Percentiles rank a stretch among this genome's conserved stretches.
These are phyloP conservation scores for Endothia cerciana DNA, from an alignment of 2,329 filamentous ascomycete genomes.

Conservation along the genomic window DNA sequence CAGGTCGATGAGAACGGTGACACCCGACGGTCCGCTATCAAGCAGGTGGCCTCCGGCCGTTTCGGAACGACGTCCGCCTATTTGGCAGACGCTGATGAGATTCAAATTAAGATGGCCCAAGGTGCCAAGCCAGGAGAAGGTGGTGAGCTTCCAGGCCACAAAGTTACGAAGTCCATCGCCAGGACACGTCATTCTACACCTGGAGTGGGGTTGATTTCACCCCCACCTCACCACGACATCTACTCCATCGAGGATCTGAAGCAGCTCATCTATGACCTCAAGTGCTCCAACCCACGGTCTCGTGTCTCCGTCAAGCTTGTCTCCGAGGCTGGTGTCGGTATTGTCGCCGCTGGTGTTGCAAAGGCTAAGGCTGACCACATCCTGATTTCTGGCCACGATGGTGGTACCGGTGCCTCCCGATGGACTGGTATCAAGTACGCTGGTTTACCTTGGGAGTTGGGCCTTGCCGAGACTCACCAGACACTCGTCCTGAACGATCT, in stretches of 20 bases:
- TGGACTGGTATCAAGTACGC: slow-evolving; percentile 99
- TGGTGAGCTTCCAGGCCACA: slow-evolving; percentile 95
- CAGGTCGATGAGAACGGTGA: slow-evolving; percentile 87
- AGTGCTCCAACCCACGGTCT: slow-evolving; percentile 91
- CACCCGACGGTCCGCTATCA: slow-evolving; percentile 96
- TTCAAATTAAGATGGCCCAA: slow-evolving; percentile 99
- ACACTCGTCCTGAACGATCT: slow-evolving; percentile 95
- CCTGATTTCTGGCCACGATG: slow-evolving; percentile 93
- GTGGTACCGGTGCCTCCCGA: slow-evolving; percentile 92
- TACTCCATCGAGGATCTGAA: slow-evolving; percentile 98
- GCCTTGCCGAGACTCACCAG: slow-evolving; percentile 96
- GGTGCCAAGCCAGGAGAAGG: slow-evolving; percentile 97
- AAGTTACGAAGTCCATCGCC: slow-evolving; percentile 92
- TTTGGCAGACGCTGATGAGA: slow-evolving; percentile 90
- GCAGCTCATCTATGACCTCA: slow-evolving; percentile 96
- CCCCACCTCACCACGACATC: slow-evolving; percentile 92
- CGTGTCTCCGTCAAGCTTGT: slow-evolving; percentile 97
- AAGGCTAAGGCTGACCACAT: slow-evolving; percentile 98
- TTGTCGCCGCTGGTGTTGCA: slow-evolving; percentile 94
- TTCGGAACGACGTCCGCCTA: slow-evolving; percentile 97
- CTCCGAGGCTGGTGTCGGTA: slow-evolving; percentile 95
- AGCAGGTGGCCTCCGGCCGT: slow-evolving; percentile 93
- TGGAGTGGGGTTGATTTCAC: slow-evolving; percentile 93
- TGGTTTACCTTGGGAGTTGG: slow-evolving; percentile 93
- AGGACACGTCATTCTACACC: slow-evolving; percentile 95